Conservation (phyloP, 805 yeast species). For the Starmerella apis region DNA sequence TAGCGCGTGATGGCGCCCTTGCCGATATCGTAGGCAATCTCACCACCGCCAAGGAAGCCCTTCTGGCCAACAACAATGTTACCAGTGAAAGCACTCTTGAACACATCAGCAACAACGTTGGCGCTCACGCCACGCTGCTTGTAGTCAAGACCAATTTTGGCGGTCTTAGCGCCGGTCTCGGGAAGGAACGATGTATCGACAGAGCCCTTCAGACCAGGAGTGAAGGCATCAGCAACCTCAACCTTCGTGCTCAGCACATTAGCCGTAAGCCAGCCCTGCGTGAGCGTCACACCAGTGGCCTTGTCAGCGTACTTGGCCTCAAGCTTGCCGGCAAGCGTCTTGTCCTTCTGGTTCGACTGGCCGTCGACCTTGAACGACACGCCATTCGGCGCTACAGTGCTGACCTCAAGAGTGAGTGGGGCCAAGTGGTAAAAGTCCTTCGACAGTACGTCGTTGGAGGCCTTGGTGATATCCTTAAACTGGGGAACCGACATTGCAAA, state of each 20-base stretch:
- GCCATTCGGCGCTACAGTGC: conserved; percentile 92
- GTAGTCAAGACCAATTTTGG: conserved; percentile 82
- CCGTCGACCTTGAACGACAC: conserved; percentile 91
- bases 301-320: conserved; percentile 92
- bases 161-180: conserved; percentile 64
- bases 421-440: conserved; percentile 89
- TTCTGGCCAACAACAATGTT: conserved; percentile 92
- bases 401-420: conserved; percentile 78
- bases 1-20: conserved; percentile 87
- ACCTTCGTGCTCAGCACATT: conserved; percentile 85
- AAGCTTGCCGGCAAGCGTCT: conserved; percentile 73
- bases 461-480: conserved; percentile 85
- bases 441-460: conserved; percentile 79
- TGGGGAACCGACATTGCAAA: conserved; percentile 20
- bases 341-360: conserved; percentile 65
- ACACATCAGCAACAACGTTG: conserved; percentile 85
- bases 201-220: conserved; percentile 92
- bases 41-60: conserved; percentile 94
- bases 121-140: conserved; percentile 88
- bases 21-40: conserved; percentile 90
- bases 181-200: conserved; percentile 81
- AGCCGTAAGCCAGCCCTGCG: conserved; percentile 97
- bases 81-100: conserved; percentile 95
- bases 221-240: conserved; percentile 80
- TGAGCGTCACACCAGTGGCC: conserved; percentile 79